Base-by-base conservation (phyloP, 2,329 filamentous ascomycete genomes). In the Cercospora beticola region DNA sequence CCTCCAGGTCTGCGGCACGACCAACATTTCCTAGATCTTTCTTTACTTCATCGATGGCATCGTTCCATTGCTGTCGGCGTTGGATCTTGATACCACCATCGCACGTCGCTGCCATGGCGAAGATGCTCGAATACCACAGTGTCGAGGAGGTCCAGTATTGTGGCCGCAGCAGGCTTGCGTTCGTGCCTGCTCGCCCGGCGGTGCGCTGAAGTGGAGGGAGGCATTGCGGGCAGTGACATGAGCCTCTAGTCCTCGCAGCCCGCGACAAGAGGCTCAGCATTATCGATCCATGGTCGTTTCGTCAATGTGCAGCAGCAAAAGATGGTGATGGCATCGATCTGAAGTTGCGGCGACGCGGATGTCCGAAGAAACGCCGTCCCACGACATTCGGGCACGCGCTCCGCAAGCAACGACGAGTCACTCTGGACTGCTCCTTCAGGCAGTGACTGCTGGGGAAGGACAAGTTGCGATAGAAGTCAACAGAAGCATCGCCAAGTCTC, bases 201-300 rank as follows among this genome's bases (percentile, higher is more conserved):
- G 87, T 67, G 18, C 72, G 74, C 56, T 81, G 79, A 68, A 82
- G 81, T 5, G 74, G 81, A 66, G 85, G 83, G 64, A 86, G 79
- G 80, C 88, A 91, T 75, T 86, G 83, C 73, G 86, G 83, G 81
- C 88, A 91, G 79, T 85, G 85, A 81, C 88, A 90, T 74, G 86
- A 84, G 72, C 79, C 79, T 79, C 86, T 86, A 81, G 84, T 85
- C 84, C 86, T 86, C 75, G 86, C 84, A 81, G 87, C 86, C 81
- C 88, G 86, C 79, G 87, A 88, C 88, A 89, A 90, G 73, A 92
- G 78, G 72, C 85, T 84, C 80, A 87, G 87, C 91, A 93, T 93
- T 76, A 78, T 79, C 62, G 65, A 36, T 52, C 56, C 73, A 74
- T 73, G 40, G 56, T 71, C 58, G 57, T n/a, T 28, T 8, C 21